These are phyloP conservation scores for Rosa persica DNA, from an alignment of 306 rosid species.

Conservation along the genomic window DNA sequence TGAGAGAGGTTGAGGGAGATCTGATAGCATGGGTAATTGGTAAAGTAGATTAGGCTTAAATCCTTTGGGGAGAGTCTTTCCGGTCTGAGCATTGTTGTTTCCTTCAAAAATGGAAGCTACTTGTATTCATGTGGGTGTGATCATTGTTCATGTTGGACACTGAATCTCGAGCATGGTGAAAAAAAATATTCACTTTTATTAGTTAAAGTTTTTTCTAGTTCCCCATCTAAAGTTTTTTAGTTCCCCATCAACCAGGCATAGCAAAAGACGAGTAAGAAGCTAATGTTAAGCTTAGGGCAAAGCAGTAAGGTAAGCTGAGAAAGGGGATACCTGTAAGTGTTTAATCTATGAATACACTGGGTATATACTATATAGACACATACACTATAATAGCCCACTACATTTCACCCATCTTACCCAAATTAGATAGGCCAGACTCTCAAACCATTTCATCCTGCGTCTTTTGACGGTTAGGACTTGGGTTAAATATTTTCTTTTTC, in stretches of 20 bases:
- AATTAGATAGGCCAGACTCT: not conserved
- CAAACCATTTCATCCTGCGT: not conserved
- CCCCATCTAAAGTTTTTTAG: too few species aligned
- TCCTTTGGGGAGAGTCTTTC: slow-evolving; percentile 1
- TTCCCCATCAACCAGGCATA: not conserved
- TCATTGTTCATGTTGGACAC: slow-evolving; percentile 15
- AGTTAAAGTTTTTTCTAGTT: not conserved
- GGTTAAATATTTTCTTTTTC: not conserved
- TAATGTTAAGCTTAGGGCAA: not conserved
- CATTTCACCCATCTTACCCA: too few species aligned
- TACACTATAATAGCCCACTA: not conserved
- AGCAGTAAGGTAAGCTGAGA: not conserved
- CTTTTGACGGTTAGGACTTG: not conserved
- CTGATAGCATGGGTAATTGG: not conserved
- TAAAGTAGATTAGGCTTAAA: slow-evolving; percentile 8
- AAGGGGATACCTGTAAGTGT: not conserved
- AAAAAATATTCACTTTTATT: not conserved
- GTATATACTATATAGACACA: not conserved
- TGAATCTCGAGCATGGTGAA: not conserved
- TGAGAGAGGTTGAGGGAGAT: not conserved
- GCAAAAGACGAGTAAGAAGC: not conserved
- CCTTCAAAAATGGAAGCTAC: slow-evolving; percentile 4
- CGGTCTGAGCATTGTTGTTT: slow-evolving; percentile 6
- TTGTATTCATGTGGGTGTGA: not conserved
- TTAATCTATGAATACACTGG: not conserved